These are phyloP conservation scores for Gillenia trifoliata DNA, from an alignment of 306 rosid species.

Conservation along the genomic window DNA sequence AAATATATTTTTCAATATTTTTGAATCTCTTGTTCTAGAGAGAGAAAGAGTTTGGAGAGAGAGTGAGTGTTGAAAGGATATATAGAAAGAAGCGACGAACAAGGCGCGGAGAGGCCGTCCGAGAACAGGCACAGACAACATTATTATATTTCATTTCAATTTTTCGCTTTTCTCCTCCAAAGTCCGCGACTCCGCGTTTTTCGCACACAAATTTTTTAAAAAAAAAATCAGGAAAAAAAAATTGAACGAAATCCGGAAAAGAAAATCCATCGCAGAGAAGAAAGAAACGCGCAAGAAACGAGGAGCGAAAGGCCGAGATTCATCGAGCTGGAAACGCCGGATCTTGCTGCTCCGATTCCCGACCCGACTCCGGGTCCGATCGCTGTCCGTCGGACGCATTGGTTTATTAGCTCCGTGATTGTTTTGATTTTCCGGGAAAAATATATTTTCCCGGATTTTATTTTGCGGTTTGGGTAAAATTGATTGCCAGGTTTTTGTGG, in stretches of 20 bases:
- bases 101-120: constrained; percentile 58
- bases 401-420: constrained; percentile 29
- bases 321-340: constrained; percentile 27
- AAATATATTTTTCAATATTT: background rate
- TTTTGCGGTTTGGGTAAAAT: background rate
- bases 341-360: constrained; percentile 37
- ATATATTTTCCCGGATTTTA: constrained; percentile 1
- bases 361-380: constrained; percentile 40
- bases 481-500: background rate
- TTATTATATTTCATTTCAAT: constrained; percentile 9
- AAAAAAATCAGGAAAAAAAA: background rate
- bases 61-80: background rate
- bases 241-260: background rate
- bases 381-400: constrained; percentile 27
- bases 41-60: background rate
- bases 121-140: constrained; percentile 13
- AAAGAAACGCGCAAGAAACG: constrained; percentile 1
- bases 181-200: constrained; percentile 29
- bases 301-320: constrained; percentile 22
- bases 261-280: constrained; percentile 1
- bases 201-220: constrained; percentile 11
- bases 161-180: constrained; percentile 20
- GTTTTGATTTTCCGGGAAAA: background rate
- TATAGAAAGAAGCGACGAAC: constrained; percentile 41
- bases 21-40: constrained; percentile 1